Percentiles rank a stretch among this genome's conserved stretches.
Conservation (phyloP, 2,329 filamentous ascomycete species). For the Exophiala bonariae region DNA sequence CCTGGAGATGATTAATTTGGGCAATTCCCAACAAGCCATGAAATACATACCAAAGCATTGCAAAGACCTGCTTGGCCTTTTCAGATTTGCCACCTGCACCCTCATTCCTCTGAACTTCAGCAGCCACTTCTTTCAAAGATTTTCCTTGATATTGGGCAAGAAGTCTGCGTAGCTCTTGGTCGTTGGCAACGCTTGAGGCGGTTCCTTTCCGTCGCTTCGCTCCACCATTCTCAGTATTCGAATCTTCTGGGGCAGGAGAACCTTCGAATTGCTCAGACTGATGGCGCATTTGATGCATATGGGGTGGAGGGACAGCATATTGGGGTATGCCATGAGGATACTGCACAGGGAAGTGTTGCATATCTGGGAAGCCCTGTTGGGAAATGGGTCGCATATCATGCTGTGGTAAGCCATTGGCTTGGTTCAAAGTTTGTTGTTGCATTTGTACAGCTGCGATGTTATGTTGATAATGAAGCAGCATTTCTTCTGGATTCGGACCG, state of each 20-base stretch:
- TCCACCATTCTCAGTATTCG: conserved; percentile 40
- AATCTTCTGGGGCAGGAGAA: conserved; percentile 41
- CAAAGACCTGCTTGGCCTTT: conserved; percentile 54
- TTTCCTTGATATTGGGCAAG: conserved; percentile 49
- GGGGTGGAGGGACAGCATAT: conserved; percentile 37
- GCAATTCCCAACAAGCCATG: background rate
- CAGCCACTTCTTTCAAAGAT: conserved; percentile 47
- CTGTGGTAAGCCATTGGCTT: conserved; percentile 13
- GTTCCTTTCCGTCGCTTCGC: conserved; percentile 46
- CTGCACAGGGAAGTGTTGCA: conserved; percentile 36
- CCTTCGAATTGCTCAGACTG: conserved; percentile 34
- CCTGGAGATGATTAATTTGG: conserved; percentile 32
- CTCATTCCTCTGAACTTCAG: conserved; percentile 50
- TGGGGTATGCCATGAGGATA: conserved; percentile 40
- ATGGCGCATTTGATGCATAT: conserved; percentile 33
- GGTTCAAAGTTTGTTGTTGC: conserved; percentile 20
- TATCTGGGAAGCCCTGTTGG: conserved; percentile 26
- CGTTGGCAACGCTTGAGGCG: conserved; percentile 49
- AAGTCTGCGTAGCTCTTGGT: conserved; percentile 49
- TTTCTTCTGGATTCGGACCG: conserved; percentile 19
- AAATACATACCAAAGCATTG: conserved; percentile 49
- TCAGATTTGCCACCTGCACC: conserved; percentile 50
- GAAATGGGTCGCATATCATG: conserved; percentile 27
- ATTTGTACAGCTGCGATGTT: conserved; percentile 18
- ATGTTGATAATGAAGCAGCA: conserved; percentile 25